phyloP scores from a whole-genome alignment of 2,329 filamentous ascomycete genomes.

The Trichophyton equinum region DNA sequence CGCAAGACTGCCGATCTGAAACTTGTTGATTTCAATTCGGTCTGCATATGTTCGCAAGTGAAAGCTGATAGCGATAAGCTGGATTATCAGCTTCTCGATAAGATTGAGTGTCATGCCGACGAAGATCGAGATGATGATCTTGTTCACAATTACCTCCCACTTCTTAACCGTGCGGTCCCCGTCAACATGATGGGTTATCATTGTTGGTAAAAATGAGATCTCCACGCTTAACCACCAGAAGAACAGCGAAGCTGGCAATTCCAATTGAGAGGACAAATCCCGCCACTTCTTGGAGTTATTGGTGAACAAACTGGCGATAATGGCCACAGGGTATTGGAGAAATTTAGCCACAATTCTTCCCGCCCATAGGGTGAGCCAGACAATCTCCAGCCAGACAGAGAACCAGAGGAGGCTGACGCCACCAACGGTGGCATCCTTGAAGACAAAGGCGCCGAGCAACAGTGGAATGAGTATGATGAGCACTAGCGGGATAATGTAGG shows the following conservation, averaged over 20 bases:
- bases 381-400: constrained; percentile 83
- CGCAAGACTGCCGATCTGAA: constrained; percentile 59
- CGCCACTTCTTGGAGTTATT: constrained; percentile 89
- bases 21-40: constrained; percentile 83
- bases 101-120: constrained; percentile 70
- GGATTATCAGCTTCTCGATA: constrained; percentile 83
- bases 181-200: constrained; percentile 51
- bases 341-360: constrained; percentile 53
- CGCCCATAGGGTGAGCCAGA: constrained; percentile 86
- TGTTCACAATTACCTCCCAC: constrained; percentile 73
- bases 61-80: constrained; percentile 88
- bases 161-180: constrained; percentile 40
- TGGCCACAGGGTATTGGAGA: constrained; percentile 48
- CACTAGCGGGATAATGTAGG: constrained; percentile 56
- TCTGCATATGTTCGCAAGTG: constrained; percentile 83
- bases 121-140: constrained; percentile 75
- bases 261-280: constrained; percentile 73
- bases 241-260: constrained; percentile 74
- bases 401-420: constrained; percentile 80
- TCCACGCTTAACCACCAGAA: constrained; percentile 85
- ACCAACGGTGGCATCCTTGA: constrained; percentile 51
- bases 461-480: constrained; percentile 55
- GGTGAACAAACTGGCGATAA: constrained; percentile 62
- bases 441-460: constrained; percentile 50
- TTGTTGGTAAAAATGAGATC: constrained; percentile 72